phyloP scores from a whole-genome alignment of 2,329 filamentous ascomycete species.

The Ophiostoma perfectum region DNA sequence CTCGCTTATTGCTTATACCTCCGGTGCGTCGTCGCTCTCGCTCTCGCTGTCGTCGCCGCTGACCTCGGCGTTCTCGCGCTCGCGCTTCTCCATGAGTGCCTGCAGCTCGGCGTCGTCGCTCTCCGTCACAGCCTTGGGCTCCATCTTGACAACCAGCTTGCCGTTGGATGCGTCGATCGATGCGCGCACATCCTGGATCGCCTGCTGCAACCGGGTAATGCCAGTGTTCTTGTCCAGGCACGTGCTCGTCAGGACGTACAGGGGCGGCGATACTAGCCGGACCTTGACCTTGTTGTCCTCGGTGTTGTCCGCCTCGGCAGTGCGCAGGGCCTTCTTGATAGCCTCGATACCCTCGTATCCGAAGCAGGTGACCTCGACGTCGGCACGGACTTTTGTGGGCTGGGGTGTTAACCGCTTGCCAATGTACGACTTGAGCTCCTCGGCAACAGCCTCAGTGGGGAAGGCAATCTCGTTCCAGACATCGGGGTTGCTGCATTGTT shows the following conservation, averaged over 20 bases:
- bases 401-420: conserved; percentile 94
- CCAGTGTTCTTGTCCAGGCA: conserved; percentile 89
- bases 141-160: conserved; percentile 89
- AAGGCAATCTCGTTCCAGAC: conserved; percentile 94
- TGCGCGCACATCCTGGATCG: conserved; percentile 78
- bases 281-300: conserved; percentile 94
- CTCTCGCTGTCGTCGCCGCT: conserved; percentile 95
- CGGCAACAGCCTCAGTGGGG: conserved; percentile 74
- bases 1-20: conserved; percentile 58
- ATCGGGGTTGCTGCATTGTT: conserved; percentile 67
- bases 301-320: conserved; percentile 88
- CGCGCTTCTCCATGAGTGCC: conserved; percentile 97
- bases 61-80: conserved; percentile 95
- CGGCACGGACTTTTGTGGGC: conserved; percentile 97
- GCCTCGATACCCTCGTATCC: conserved; percentile 98
- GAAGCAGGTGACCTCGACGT: conserved; percentile 93
- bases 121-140: conserved; percentile 97
- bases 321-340: conserved; percentile 86
- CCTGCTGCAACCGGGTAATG: conserved; percentile 77
- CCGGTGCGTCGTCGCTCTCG: conserved; percentile 78
- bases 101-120: conserved; percentile 96
- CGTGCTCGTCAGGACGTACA: conserved; percentile 93
- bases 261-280: conserved; percentile 91
- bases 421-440: conserved; percentile 92
- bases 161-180: conserved; percentile 76